Base-by-base conservation (phyloP, 1,139 yeast genomes). In the Barnettozyma hawaiiensis region DNA sequence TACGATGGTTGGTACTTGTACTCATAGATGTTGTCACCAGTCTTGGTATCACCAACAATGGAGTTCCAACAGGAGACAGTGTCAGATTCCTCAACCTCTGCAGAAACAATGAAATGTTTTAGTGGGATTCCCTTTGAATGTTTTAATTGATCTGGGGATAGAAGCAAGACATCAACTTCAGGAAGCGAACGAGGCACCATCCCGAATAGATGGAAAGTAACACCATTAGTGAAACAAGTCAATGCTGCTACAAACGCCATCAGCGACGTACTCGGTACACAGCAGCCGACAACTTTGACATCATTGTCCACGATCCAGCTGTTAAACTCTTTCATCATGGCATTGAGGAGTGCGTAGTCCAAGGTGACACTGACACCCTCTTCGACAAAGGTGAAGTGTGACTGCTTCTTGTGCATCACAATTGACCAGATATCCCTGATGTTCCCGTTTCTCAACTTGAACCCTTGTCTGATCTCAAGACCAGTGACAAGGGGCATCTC, bases 371-470 rank as follows among this genome's bases (percentile, higher is more conserved):
- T 23, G 31, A 31, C 37, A 14, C 37, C 41, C 12, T 42, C 52
- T 7, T 35, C 39, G 3, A 31, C 31, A 10, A 49, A 38, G 3
- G 51, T 43, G 5, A 48, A 41, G 1, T 44, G 45, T 10, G 42
- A 42, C 29, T 39, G 44, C 29, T 60, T 49, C 21, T 59, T 52
- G 19, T 54, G 58, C 62, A 67, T 58, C 8, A 61, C 59, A 18
- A 68, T 64, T 10, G 59, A 57, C 89, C 90, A 83, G 4, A 82
- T 60, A 61, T 82, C 94, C 53, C 77, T 71, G 44, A 82, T 61
- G 50, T 78, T 80, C 8, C 92, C 92, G 55, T 80, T 80, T 50
- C 92, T 67, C 18, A 81, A 54, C 53, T 76, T 78, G 60, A 81
- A 83, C 28, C 75, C 79, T 40, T 74, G 70, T 42, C 85, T 69